Conservation (phyloP, 2,329 filamentous ascomycete genomes). For the Stemphylium beticola region DNA sequence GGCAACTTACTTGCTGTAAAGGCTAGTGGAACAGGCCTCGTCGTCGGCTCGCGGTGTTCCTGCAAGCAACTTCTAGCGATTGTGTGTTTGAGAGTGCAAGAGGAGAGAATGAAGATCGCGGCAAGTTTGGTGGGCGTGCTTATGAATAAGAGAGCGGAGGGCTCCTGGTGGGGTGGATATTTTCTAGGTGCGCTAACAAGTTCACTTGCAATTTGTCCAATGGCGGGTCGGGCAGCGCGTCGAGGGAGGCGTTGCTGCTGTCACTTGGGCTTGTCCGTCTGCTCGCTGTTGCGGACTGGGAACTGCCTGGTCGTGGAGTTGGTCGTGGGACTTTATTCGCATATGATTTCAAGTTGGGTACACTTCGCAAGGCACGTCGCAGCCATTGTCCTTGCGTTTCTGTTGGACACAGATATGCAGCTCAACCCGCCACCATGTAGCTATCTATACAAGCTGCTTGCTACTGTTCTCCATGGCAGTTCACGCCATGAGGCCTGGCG, state of each 20-base stretch:
- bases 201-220: conserved; percentile 41
- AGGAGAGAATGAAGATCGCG: conserved; percentile 21
- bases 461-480: background rate
- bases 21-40: conserved; percentile 33
- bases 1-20: conserved; percentile 38
- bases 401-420: background rate
- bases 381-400: conserved; percentile 21
- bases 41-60: conserved; percentile 35
- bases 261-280: conserved; percentile 25
- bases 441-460: background rate
- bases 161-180: conserved; percentile 44
- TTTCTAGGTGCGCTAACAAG: conserved; percentile 43
- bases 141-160: conserved; percentile 44
- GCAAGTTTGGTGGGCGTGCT: conserved; percentile 36
- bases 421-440: background rate
- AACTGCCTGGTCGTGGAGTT: conserved; percentile 24
- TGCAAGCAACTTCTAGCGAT: conserved; percentile 39
- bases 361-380: conserved; percentile 28
- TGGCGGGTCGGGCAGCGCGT: conserved; percentile 36
- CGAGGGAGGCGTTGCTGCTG: conserved; percentile 30
- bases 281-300: conserved; percentile 23
- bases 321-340: conserved; percentile 29
- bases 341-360: conserved; percentile 16
- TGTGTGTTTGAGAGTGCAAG: conserved; percentile 17
- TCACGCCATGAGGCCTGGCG: background rate